Evolutionary conservation across 352 stramenopile genomes (phyloP).

Genomic region (Phytophthora capsici): DNA sequence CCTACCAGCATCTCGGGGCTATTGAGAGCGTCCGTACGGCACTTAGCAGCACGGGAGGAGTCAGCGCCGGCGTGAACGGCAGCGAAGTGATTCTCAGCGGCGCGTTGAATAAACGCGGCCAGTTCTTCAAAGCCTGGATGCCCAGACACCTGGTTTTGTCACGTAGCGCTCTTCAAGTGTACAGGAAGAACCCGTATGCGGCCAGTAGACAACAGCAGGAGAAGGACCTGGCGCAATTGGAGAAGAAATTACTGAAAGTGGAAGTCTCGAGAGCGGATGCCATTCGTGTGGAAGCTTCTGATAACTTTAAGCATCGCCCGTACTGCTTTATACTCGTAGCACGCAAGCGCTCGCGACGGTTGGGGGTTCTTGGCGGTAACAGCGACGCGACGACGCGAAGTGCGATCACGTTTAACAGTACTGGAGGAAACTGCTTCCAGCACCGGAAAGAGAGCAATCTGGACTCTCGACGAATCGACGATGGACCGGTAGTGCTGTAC

Average conservation of each 20-base stretch:
- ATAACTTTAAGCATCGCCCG: slow-evolving; percentile 66
- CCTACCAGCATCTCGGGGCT: slow-evolving; percentile 36
- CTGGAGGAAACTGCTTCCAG: slow-evolving; percentile 52
- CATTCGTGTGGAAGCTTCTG: slow-evolving; percentile 62
- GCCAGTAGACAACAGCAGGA: slow-evolving; percentile 24
- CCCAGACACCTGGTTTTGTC: slow-evolving; percentile 76
- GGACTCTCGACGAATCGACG: slow-evolving; percentile 38
- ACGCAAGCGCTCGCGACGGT: slow-evolving; percentile 59
- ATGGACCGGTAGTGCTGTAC: slow-evolving; percentile 62
- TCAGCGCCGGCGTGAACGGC: slow-evolving; percentile 1
- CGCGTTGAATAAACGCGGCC: slow-evolving; percentile 67
- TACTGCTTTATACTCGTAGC: slow-evolving; percentile 71
- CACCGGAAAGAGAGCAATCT: slow-evolving; percentile 72
- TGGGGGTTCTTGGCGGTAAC: slow-evolving; percentile 9
- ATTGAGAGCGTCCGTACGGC: slow-evolving; percentile 46
- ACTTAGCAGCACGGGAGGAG: slow-evolving; percentile 26
- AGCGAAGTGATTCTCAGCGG: slow-evolving; percentile 67
- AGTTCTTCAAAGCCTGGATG: slow-evolving; percentile 83
- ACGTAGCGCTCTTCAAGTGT: slow-evolving; percentile 64
- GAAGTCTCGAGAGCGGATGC: slow-evolving; percentile 67
- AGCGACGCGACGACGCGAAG: slow-evolving; percentile 20
- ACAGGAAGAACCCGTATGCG: slow-evolving; percentile 69
- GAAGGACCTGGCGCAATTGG: slow-evolving; percentile 52
- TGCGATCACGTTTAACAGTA: slow-evolving; percentile 25
- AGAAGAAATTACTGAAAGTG: slow-evolving; percentile 72